These are phyloP conservation scores for Coprinopsis marcescibilis DNA, from an alignment of 768 basidiomycete genomes.

Conservation along the genomic window DNA sequence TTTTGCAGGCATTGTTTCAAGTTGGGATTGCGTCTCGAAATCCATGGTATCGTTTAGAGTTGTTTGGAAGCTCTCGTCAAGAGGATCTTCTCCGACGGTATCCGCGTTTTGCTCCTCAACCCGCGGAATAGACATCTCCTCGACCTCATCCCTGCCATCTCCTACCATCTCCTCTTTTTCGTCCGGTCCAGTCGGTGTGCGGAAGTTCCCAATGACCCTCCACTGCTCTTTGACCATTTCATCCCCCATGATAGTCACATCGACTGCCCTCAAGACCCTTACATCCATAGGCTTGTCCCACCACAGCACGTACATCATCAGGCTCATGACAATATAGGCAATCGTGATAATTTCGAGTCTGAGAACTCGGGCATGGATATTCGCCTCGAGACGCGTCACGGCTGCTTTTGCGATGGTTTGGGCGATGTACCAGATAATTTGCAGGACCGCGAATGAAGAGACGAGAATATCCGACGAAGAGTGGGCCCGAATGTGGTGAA, in stretches of 20 bases:
- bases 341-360: conserved; percentile 2
- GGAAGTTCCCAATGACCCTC: neutral
- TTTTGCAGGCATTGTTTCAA: too few species aligned
- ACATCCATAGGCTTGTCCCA: conserved; percentile 5
- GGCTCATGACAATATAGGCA: conserved; percentile 1
- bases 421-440: neutral
- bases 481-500: neutral
- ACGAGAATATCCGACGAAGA: neutral
- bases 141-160: neutral
- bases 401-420: neutral
- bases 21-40: too few species aligned
- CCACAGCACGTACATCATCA: conserved; percentile 3
- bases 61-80: too few species aligned
- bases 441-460: neutral
- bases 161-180: neutral
- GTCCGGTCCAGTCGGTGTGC: neutral
- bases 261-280: neutral
- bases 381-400: neutral
- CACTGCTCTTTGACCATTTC: neutral
- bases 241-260: neutral
- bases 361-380: neutral
- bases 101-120: too few species aligned
- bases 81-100: too few species aligned
- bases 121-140: too few species aligned
- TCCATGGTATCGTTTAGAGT: too few species aligned